Evolutionary conservation across 495 filamentous ascomycete genomes (phyloP), one percentile per base, ranked within the genome.

Genomic region (Thermothielavioides terrestris): DNA sequence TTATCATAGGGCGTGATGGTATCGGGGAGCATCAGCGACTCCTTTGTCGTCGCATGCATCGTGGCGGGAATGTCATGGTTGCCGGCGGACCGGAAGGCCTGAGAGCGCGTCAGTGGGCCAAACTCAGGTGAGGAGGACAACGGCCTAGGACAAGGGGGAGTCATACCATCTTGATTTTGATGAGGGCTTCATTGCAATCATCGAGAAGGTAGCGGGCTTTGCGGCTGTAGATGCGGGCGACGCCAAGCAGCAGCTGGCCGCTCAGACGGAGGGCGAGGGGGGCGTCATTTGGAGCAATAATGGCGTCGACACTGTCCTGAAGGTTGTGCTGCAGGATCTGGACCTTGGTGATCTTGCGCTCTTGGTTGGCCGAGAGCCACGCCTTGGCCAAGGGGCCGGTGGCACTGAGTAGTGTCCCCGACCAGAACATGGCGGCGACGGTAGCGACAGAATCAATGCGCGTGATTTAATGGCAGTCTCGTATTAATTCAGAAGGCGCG

Each of bases 131-230:
- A 18, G 21, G 10, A 6, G 8, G n/a, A n/a, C n/a, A n/a, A n/a
- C n/a, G n/a, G n/a, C n/a, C n/a, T 11, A 7, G 3, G 4, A 12
- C 3, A 40, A 43, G 4, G 22, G 10, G 17, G 23, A 15, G 30
- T 18, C 22, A 35, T 76, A 95, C 91, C 91, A 96, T 92, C 64
- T 96, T 96, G 59, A 98, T 94, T 68, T 95, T 96, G 75, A 92
- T 81, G 48, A 97, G 71, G 22, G 92, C 90, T 69, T 98, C 92
- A 60, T 91, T 94, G 72, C 92, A 98, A 64, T 98, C 92, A 63
- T 97, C 92, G 32, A 96, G 71, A 12, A 98, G 74, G 65, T 98
- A 98, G 53, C 89, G 84, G 60, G 92, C 89, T 69, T 98, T 98
- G 51, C 94, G 79, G 63, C 89, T 94, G 67, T 98, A 97, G 46